A percentile compares a stretch with the other conserved stretches of the same genome.
Evolutionary conservation across 2,329 filamentous ascomycete species (phyloP).

Genomic region (Blastomyces gilchristii): DNA sequence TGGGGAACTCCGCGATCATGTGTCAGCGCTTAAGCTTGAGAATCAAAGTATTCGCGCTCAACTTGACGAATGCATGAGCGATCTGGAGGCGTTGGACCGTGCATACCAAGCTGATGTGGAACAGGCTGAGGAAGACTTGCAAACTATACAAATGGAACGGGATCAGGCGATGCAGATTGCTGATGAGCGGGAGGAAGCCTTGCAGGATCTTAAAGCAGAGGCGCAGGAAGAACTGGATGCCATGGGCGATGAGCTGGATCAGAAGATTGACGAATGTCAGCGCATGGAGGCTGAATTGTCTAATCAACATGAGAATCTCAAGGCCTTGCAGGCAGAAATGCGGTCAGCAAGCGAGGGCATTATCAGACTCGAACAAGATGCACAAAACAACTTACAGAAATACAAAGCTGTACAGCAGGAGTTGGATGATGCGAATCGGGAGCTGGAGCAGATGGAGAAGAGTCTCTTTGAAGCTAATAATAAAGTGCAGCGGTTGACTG

Average conservation of each 20-base stretch:
- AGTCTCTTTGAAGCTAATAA: slow-evolving; percentile 74
- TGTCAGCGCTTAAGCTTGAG: slow-evolving; percentile 75
- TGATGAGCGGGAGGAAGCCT: slow-evolving; percentile 48
- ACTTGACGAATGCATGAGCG: slow-evolving; percentile 65
- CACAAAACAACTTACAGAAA: slow-evolving; percentile 63
- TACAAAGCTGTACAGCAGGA: slow-evolving; percentile 78
- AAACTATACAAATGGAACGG: slow-evolving; percentile 68
- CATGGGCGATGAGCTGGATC: slow-evolving; percentile 56
- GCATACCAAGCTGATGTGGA: slow-evolving; percentile 74
- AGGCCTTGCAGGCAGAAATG: slow-evolving; percentile 88
- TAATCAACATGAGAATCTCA: slow-evolving; percentile 75
- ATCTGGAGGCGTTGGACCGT: slow-evolving; percentile 64
- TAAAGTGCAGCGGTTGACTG: slow-evolving; percentile 76
- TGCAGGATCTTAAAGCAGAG: slow-evolving; percentile 45
- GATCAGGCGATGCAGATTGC: slow-evolving; percentile 74
- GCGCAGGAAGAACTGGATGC: slow-evolving; percentile 50
- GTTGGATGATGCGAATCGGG: slow-evolving; percentile 70
- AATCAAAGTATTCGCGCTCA: slow-evolving; percentile 83
- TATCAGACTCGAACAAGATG: slow-evolving; percentile 79
- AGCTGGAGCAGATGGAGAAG: slow-evolving; percentile 76
- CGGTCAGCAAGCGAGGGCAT: slow-evolving; percentile 80
- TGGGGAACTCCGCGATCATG: slow-evolving; percentile 71
- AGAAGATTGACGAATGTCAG: slow-evolving; percentile 60
- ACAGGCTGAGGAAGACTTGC: slow-evolving; percentile 65
- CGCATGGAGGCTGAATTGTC: slow-evolving; percentile 61